A percentile compares a stretch with the other conserved stretches of the same genome.
Evolutionary conservation across 106 monocot species (phyloP).

Genomic region (Cymbidium sinense): DNA sequence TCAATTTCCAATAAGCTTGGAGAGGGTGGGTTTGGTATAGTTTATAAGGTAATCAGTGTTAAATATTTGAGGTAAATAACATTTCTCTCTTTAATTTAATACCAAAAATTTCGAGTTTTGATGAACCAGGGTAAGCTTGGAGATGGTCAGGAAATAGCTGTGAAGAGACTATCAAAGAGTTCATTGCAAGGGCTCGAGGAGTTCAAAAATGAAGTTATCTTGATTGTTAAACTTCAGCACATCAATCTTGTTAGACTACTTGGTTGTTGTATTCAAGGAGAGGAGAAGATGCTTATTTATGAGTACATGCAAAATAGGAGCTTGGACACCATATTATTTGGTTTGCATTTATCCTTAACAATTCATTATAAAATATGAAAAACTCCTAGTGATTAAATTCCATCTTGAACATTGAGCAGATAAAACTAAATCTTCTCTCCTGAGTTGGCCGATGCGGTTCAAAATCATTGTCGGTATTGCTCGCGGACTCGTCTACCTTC

Average conservation of each 20-base stretch:
- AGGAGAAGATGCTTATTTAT: conserved; percentile 52
- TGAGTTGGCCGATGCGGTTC: conserved; percentile 17
- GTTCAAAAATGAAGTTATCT: conserved; percentile 51
- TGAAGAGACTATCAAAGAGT: conserved; percentile 43
- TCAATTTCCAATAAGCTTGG: conserved; percentile 16
- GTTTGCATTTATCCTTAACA: conserved; percentile 7
- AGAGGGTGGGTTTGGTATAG: conserved; percentile 28
- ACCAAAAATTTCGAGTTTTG: neutral
- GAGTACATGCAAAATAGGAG: conserved; percentile 61
- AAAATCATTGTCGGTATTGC: conserved; percentile 22
- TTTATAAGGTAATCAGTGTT: conserved; percentile 35
- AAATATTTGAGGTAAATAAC: too few species aligned
- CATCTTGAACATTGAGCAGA: neutral
- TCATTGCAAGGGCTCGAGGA: conserved; percentile 55
- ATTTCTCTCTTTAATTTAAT: neutral
- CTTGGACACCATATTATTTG: conserved; percentile 48
- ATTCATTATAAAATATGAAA: neutral
- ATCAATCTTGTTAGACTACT: conserved; percentile 50
- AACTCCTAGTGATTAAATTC: neutral
- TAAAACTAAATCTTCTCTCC: neutral
- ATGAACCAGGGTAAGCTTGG: conserved; percentile 29
- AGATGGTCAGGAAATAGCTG: conserved; percentile 32
- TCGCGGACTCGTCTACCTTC: conserved; percentile 30
- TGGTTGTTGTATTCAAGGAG: conserved; percentile 48
- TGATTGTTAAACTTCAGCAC: conserved; percentile 59